Evolutionary conservation across 1,139 yeast species (phyloP).

Genomic region (Scheffersomyces segobiensis): DNA sequence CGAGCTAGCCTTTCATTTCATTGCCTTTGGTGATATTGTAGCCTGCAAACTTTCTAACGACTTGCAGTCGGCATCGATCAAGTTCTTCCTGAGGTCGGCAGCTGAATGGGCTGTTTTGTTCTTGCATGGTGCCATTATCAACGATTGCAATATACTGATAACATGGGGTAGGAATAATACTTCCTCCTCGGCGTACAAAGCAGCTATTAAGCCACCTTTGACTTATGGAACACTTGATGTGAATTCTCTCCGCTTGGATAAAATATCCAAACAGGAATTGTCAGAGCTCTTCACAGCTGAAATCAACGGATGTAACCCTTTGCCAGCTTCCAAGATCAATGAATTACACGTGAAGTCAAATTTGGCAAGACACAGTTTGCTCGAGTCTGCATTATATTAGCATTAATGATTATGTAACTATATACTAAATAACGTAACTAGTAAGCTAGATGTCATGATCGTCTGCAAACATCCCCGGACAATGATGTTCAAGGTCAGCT

Average conservation of each 20-base stretch:
- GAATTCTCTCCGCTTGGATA: constrained; percentile 20
- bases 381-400: constrained; percentile 12
- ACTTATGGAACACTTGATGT: constrained; percentile 15
- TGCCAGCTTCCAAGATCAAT: constrained; percentile 16
- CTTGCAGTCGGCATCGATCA: constrained; percentile 24
- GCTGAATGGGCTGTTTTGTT: constrained; percentile 40
- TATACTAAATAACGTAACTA: background rate
- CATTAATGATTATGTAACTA: background rate
- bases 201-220: constrained; percentile 18
- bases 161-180: constrained; percentile 30
- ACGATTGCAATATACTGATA: constrained; percentile 31
- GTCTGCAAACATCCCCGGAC: constrained; percentile 47
- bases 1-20: constrained; percentile 31
- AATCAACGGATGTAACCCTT: constrained; percentile 23
- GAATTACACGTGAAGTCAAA: constrained; percentile 17
- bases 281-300: constrained; percentile 2
- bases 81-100: constrained; percentile 30
- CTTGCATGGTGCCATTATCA: constrained; percentile 31
- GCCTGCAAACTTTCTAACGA: constrained; percentile 22
- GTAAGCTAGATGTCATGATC: constrained; percentile 27
- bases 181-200: constrained; percentile 10
- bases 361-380: constrained; percentile 12
- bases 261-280: constrained; percentile 12
- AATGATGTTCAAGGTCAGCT: constrained; percentile 36
- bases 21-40: constrained; percentile 38